Evolutionary conservation across 768 basidiomycete species (phyloP).

Genomic region (Xerocomellus chrysenteron): DNA sequence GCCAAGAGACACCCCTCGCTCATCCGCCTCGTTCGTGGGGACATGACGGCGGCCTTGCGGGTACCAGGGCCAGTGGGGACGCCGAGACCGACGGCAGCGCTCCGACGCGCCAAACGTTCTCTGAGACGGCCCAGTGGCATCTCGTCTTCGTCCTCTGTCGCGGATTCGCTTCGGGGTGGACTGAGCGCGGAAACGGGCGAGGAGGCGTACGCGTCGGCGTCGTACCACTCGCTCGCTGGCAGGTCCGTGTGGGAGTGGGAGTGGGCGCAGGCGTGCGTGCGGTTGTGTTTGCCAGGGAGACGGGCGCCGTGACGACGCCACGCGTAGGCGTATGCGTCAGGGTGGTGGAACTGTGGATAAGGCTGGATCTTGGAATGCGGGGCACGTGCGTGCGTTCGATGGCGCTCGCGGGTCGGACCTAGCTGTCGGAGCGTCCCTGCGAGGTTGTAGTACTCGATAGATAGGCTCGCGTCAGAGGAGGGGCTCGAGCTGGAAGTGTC

Average conservation of each 20-base stretch:
- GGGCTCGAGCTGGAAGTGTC: background rate
- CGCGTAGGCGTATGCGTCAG: constrained; percentile 8
- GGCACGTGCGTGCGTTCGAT: background rate
- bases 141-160: constrained; percentile 14
- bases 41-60: background rate
- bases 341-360: constrained; percentile 8
- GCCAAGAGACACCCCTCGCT: constrained; percentile 23
- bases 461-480: constrained; percentile 2
- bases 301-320: constrained; percentile 19
- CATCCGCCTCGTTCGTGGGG: constrained; percentile 9
- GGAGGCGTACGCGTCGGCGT: constrained; percentile 4
- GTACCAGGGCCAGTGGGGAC: background rate
- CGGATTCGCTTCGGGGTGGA: constrained; percentile 12
- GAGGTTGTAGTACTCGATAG: background rate
- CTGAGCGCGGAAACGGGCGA: constrained; percentile 20
- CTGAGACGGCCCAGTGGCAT: constrained; percentile 15
- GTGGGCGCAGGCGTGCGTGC: background rate
- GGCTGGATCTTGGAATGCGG: background rate
- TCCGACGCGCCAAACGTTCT: constrained; percentile 8
- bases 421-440: background rate
- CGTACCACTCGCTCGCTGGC: constrained; percentile 11
- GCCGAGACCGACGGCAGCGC: background rate
- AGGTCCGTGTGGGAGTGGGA: constrained; percentile 11
- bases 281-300: constrained; percentile 17
- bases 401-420: background rate